Evolutionary conservation across 1,139 yeast species (phyloP).

Genomic region (Pichia inconspicua): DNA sequence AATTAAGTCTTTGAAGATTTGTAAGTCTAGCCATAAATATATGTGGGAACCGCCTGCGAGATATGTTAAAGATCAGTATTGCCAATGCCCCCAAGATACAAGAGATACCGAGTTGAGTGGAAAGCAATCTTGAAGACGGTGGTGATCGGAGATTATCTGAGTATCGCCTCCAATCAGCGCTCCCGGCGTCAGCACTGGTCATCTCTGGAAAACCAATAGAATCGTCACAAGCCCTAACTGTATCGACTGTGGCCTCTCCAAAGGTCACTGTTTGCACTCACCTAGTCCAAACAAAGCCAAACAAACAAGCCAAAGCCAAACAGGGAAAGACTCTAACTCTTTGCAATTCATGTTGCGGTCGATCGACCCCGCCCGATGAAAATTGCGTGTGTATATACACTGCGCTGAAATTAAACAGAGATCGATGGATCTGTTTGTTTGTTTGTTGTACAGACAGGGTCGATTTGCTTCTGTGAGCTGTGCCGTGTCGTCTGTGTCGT

Average conservation of each 20-base stretch:
- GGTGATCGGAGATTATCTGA: conserved; percentile 24
- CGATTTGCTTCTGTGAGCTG: background rate
- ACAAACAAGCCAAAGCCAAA: too few species aligned
- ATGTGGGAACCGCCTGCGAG: conserved; percentile 42
- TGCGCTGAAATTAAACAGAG: too few species aligned
- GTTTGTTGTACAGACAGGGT: background rate
- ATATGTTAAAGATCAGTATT: conserved; percentile 35
- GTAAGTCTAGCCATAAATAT: conserved; percentile 39
- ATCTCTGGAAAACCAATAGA: too few species aligned
- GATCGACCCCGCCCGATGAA: too few species aligned
- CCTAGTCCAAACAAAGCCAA: too few species aligned
- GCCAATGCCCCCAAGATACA: conserved; percentile 37
- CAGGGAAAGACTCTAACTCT: too few species aligned
- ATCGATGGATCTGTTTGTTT: too few species aligned
- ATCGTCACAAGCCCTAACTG: too few species aligned
- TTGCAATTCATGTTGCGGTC: too few species aligned
- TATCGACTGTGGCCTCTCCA: too few species aligned
- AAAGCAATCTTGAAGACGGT: conserved; percentile 24
- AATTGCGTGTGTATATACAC: too few species aligned
- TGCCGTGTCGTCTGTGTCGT: background rate
- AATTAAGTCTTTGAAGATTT: conserved; percentile 14
- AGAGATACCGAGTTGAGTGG: conserved; percentile 40
- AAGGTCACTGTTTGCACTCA: too few species aligned
- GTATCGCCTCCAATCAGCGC: background rate
- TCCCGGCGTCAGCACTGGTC: background rate